Evolutionary conservation across 305 asterid genomes (phyloP), one percentile per base, ranked within the genome.

Genomic region (Fraxinus albicans): DNA sequence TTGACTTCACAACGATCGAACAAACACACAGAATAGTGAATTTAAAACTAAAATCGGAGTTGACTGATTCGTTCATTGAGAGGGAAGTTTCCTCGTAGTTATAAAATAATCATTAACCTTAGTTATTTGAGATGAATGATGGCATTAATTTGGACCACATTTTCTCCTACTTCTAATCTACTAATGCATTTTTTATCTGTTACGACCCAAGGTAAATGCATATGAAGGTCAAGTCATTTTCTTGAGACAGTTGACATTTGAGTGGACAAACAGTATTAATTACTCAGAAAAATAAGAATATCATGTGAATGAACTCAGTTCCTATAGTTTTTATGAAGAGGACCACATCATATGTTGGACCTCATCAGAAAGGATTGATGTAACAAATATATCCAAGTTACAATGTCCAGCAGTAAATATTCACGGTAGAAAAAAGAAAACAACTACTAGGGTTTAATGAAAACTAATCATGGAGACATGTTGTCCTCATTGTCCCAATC

Each of bases 181-280:
- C 25, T 53, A 5, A 5, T 53, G 65, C 25, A 17, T 47, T 47
- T 47, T 47, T 47, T 15, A 15, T 0, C 1, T 9, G 75, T 69
- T 12, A 69, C 2, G 33, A 12, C 7, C 27, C 40, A 69, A 29
- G 75, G 75, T 29, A 12, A 67, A 69, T 29, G 35, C n/a, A 21
- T 5, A 67, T 67, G n/a, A 10, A 67, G 74, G 75, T 29, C 19
- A 29, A 27, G 75, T 69, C 75, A 27, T 69, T 69, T 69, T 69
- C 75, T 69, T 69, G 75, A 27, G 21, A 69, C 38, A 69, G 36
- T 69, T 29, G 75, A 69, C 75, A 69, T 69, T 69, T 69, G 21
- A 29, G 75, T 69, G 40, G 38, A 69, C 38, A 69, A 69, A 69
- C 75, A 69, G 75, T 69, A 69, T 69, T 69, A 65, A 65, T 27